phyloP scores from a whole-genome alignment of 495 filamentous ascomycete species.

The Bryoglossum gracile region DNA sequence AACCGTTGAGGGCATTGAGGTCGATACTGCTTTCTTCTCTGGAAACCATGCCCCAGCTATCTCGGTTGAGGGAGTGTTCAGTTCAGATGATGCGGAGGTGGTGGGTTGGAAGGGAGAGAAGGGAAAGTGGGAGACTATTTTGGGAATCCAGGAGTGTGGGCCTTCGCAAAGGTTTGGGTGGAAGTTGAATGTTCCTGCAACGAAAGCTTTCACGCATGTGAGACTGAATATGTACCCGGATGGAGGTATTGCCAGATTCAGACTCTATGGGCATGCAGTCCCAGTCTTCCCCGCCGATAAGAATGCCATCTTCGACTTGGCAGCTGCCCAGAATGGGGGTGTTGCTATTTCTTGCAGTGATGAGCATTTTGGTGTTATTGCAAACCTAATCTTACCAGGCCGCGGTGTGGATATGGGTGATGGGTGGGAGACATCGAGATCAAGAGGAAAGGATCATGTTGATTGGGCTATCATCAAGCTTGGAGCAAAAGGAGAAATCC shows the following conservation, averaged over 20 bases:
- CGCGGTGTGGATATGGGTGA: conserved; percentile 89
- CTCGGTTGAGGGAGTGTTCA: conserved; percentile 72
- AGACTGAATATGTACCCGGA: conserved; percentile 87
- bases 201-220: conserved; percentile 75
- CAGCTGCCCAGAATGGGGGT: conserved; percentile 74
- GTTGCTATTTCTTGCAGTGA: conserved; percentile 71
- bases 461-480: conserved; percentile 83
- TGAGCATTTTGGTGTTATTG: conserved; percentile 78
- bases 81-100: conserved; percentile 51
- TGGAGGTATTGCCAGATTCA: conserved; percentile 84
- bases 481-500: conserved; percentile 61
- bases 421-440: conserved; percentile 88
- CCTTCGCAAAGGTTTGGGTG: conserved; percentile 72
- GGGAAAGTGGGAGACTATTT: conserved; percentile 65
- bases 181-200: conserved; percentile 53
- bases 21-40: conserved; percentile 80
- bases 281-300: conserved; percentile 58
- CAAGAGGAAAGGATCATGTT: conserved; percentile 64
- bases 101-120: conserved; percentile 46
- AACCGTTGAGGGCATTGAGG: conserved; percentile 68
- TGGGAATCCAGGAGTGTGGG: conserved; percentile 63
- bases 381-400: conserved; percentile 78
- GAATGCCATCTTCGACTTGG: conserved; percentile 68
- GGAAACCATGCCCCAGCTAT: conserved; percentile 85
- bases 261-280: conserved; percentile 72